Percentiles rank a stretch among this genome's conserved stretches.
Conservation (phyloP, 2,329 filamentous ascomycete species). For the Cytospora chrysosperma region DNA sequence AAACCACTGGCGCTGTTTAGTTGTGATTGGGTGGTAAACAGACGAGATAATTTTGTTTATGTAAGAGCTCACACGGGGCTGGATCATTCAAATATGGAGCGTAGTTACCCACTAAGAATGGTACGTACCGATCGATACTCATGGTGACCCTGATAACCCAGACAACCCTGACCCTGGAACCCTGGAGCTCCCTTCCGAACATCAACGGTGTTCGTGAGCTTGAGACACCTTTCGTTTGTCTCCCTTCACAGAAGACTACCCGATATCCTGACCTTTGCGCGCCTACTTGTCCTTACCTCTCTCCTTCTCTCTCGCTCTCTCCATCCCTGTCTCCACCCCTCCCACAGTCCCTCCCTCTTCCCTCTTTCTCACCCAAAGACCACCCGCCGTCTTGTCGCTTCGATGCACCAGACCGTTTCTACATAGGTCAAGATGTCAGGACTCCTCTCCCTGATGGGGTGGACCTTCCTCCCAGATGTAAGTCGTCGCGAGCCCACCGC, state of each 20-base stretch:
- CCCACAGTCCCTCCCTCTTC: not conserved
- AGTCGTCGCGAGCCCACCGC: conserved; percentile 27
- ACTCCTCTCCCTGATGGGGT: conserved; percentile 54
- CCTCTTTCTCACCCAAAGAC: not conserved
- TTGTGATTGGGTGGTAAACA: not conserved
- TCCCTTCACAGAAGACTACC: not conserved
- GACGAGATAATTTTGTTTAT: too few relatives aligned
- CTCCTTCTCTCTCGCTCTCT: not conserved
- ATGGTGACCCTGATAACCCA: too few relatives aligned
- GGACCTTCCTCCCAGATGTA: conserved; percentile 57
- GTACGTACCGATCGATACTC: too few relatives aligned
- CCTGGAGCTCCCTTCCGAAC: not conserved
- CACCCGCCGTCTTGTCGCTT: not conserved
- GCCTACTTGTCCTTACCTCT: not conserved
- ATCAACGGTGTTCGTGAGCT: not conserved
- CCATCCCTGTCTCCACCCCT: too few relatives aligned
- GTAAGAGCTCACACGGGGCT: too few relatives aligned
- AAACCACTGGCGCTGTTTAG: too few relatives aligned
- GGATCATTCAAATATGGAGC: too few relatives aligned
- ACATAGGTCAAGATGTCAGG: conserved; percentile 43
- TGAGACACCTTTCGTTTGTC: conserved; percentile 7
- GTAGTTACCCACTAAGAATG: too few relatives aligned
- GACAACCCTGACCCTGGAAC: not conserved
- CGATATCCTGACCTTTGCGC: not conserved
- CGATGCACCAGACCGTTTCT: conserved; percentile 6